Evolutionary conservation across 441 rosid species (phyloP), one percentile per base, ranked within the genome.

Genomic region (Brassica balearica): DNA sequence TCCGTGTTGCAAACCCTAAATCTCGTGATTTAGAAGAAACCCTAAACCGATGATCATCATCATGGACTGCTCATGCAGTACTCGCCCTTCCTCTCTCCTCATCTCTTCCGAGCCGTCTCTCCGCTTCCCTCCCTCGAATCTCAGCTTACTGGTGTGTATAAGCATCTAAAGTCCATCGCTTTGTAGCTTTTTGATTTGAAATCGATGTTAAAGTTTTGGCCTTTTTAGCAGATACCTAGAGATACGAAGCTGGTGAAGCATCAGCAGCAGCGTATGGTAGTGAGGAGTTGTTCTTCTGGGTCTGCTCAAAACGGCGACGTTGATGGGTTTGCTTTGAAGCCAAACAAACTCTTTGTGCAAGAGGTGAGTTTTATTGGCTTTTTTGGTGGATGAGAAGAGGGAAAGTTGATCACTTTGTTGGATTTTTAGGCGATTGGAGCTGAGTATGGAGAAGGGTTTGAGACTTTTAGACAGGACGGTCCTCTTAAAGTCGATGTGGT

Each of bases 371-470:
- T 12, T 73, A n/a, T 6, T 48, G 38, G 38, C 38, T 6, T 6
- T 34, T 34, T 6, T 9, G 15, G 29, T 61, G 5, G 15, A 1
- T 64, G 41, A 8, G 20, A 32, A 8, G 38, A 10, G 38, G 29
- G 38, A 12, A 66, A 25, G 10, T 22, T 15, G 23, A 12, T 53
- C 22, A 61, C 36, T 79, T 64, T 62, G 32, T 43, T 53, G 38
- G 63, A 72, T 65, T 82, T 3, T 43, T 84, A 84, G 98, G 95
- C 97, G 8, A 95, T 95, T 86, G 99, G 98, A 87, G 99, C 98
- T 65, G 99, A 95, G 79, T 95, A 95, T 85, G 99, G 98, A 67
- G 97, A 95, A 86, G 99, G 99, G 23, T 95, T 95, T 82, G 99
- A 93, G 91, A 91, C 96, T 48, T 95, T 95, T 84, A 92, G 99